Conservation (phyloP, 1,139 yeast genomes). For the Suhomyces anneliseae region DNA sequence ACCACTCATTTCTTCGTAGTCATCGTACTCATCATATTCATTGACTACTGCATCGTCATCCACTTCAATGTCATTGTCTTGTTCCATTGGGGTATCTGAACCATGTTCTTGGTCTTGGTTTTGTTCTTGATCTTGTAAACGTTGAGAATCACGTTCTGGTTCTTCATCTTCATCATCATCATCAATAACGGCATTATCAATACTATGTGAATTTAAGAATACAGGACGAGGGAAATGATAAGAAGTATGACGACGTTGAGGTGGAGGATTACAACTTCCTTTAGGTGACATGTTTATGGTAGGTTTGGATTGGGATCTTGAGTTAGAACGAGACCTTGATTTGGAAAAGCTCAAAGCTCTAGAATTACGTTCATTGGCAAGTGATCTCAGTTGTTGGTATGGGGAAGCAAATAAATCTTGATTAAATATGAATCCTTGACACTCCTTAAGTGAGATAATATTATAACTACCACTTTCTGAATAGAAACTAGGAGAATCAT, state of each 20-base stretch:
- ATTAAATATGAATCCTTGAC: conserved; percentile 75
- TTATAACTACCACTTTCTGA: conserved; percentile 33
- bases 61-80: conserved; percentile 9
- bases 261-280: not conserved
- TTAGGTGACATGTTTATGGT: not conserved
- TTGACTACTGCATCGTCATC: conserved; percentile 16
- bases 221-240: conserved; percentile 31
- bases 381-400: conserved; percentile 56
- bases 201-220: conserved; percentile 14
- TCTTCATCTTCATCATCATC: conserved; percentile 15
- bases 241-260: conserved; percentile 32
- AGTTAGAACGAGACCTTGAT: conserved; percentile 12
- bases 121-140: conserved; percentile 1
- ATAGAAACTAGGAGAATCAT: conserved; percentile 43
- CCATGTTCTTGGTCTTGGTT: not conserved
- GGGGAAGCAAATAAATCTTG: conserved; percentile 71
- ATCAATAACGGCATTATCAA: conserved; percentile 16
- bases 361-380: conserved; percentile 38
- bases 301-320: conserved; percentile 13
- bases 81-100: conserved; percentile 1
- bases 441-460: conserved; percentile 54
- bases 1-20: conserved; percentile 20
- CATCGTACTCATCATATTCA: conserved; percentile 14
- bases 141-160: conserved; percentile 14
- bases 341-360: conserved; percentile 27